Evolutionary conservation across 441 rosid species (phyloP).

Genomic region (Biscutella laevigata): DNA sequence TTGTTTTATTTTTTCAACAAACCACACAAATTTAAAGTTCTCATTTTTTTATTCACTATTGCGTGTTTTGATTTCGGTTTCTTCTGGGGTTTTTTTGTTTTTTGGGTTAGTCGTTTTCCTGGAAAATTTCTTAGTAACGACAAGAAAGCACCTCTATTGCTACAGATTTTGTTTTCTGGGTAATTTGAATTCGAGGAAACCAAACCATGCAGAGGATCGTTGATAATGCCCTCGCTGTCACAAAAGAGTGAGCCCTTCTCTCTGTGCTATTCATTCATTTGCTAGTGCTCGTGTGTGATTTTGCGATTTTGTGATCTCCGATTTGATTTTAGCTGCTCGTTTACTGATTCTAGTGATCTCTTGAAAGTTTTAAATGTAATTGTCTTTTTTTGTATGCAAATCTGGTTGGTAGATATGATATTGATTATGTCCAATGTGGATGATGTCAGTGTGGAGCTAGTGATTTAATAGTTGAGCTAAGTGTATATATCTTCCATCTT

Average conservation of each 20-base stretch:
- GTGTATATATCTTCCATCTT: background rate
- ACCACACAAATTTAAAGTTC: too few species aligned
- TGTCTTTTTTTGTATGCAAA: background rate
- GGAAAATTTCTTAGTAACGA: background rate
- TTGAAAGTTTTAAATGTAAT: background rate
- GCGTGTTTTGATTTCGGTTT: background rate
- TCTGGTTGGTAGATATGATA: background rate
- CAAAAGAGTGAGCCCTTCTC: conserved; percentile 63
- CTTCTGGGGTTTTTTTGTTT: background rate
- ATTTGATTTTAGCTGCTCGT: background rate
- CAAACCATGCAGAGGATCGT: conserved; percentile 62
- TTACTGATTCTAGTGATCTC: background rate
- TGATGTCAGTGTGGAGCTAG: background rate
- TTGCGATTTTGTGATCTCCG: background rate
- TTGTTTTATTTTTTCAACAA: background rate
- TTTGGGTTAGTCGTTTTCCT: background rate
- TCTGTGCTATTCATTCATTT: conserved; percentile 1
- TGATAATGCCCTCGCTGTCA: conserved; percentile 64
- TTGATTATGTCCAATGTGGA: background rate
- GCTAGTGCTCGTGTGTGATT: too few species aligned
- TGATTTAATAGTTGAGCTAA: background rate
- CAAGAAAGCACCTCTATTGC: too few species aligned
- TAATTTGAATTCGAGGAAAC: conserved; percentile 1
- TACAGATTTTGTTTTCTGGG: background rate
- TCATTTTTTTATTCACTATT: background rate